These are phyloP conservation scores for Geotrichum ghanense DNA, from an alignment of 805 yeast species.

Conservation along the genomic window DNA sequence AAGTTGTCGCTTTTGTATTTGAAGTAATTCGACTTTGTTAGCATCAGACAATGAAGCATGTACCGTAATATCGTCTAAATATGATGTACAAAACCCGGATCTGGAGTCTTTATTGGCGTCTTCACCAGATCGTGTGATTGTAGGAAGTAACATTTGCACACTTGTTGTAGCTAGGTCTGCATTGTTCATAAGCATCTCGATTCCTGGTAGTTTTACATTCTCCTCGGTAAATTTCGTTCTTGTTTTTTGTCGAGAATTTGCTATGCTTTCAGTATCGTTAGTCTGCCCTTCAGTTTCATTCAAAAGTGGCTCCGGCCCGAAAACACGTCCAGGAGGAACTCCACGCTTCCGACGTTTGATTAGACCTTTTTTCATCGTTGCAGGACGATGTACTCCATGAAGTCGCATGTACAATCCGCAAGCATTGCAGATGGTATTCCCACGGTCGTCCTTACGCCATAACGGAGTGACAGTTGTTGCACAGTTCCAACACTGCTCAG, in stretches of 20 bases:
- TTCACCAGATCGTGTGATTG: background rate
- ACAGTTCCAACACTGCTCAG: background rate
- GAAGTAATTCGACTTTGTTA: background rate
- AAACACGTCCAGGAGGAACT: background rate
- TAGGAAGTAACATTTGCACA: background rate
- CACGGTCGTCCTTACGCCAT: background rate
- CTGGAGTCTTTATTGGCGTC: background rate
- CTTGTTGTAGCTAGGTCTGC: background rate
- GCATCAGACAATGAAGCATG: background rate
- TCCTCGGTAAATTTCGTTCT: too few relatives aligned
- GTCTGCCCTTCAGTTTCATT: too few relatives aligned
- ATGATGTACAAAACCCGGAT: background rate
- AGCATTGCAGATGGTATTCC: background rate
- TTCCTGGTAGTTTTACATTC: background rate
- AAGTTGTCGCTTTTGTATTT: background rate
- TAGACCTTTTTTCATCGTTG: background rate
- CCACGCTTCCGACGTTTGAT: background rate
- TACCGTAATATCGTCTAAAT: background rate
- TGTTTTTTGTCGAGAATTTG: too few relatives aligned
- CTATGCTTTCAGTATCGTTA: too few relatives aligned
- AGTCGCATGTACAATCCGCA: background rate
- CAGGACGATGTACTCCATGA: background rate
- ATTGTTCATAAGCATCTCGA: background rate
- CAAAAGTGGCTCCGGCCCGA: too few relatives aligned
- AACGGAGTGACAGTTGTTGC: background rate